Evolutionary conservation across 2,329 filamentous ascomycete species (phyloP).

Genomic region (Diplodia sapinea): DNA sequence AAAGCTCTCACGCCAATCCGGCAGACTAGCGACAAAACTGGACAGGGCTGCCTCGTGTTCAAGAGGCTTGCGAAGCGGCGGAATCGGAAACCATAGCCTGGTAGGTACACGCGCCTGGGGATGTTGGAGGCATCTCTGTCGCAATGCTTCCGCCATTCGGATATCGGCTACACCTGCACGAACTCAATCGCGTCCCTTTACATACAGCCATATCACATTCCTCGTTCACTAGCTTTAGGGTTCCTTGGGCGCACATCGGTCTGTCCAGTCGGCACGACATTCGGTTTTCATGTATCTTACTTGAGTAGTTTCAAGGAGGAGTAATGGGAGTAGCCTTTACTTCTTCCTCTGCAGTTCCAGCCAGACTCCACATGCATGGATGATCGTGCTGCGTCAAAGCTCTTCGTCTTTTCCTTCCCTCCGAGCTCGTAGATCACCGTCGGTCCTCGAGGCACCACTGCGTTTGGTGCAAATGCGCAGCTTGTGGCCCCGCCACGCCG

Average conservation of each 20-base stretch:
- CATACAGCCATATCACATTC: background rate
- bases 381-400: background rate
- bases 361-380: background rate
- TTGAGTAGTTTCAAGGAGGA: constrained; percentile 28
- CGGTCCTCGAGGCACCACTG: constrained; percentile 15
- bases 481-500: constrained; percentile 14
- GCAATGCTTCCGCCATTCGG: constrained; percentile 18
- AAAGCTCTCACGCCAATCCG: constrained; percentile 26
- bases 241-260: constrained; percentile 23
- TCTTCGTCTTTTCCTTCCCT: constrained; percentile 15
- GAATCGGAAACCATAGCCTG: constrained; percentile 18
- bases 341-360: constrained; percentile 12
- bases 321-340: constrained; percentile 14
- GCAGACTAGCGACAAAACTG: constrained; percentile 20
- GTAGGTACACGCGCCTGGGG: constrained; percentile 16
- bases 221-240: constrained; percentile 20
- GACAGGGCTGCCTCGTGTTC: constrained; percentile 21
- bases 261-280: constrained; percentile 23
- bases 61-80: constrained; percentile 16
- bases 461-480: constrained; percentile 12
- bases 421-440: constrained; percentile 16
- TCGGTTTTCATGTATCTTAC: constrained; percentile 29
- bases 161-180: constrained; percentile 20
- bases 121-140: constrained; percentile 23
- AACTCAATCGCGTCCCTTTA: background rate